Conservation (phyloP, 305 asterid species). For the Petunia hybrid region DNA sequence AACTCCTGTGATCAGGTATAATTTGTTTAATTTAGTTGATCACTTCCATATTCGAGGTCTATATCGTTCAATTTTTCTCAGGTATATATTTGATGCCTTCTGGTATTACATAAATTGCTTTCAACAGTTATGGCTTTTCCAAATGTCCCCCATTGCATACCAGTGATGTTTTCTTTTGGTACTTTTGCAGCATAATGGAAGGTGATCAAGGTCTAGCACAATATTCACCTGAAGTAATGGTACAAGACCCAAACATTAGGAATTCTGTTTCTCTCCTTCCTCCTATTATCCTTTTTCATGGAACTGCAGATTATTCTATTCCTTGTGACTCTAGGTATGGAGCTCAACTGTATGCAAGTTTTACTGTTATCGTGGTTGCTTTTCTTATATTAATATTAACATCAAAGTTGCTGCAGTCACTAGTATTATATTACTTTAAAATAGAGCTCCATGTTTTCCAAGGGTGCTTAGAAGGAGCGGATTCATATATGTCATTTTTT, state of each 20-base stretch:
- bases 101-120: background rate
- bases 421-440: too few relatives aligned
- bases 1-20: conserved; percentile 60
- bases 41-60: conserved; percentile 83
- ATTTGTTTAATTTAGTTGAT: conserved; percentile 71
- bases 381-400: background rate
- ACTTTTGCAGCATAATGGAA: conserved; percentile 78
- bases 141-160: background rate
- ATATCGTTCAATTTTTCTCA: conserved; percentile 72
- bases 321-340: conserved; percentile 83
- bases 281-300: conserved; percentile 85
- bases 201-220: conserved; percentile 75
- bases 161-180: conserved; percentile 7
- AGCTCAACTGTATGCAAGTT: background rate
- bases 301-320: conserved; percentile 90
- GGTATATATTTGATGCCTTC: conserved; percentile 48
- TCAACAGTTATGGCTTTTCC: background rate
- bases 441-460: too few relatives aligned
- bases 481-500: background rate
- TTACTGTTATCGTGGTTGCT: background rate
- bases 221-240: conserved; percentile 82
- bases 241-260: conserved; percentile 64
- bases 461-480: too few relatives aligned
- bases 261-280: conserved; percentile 75
- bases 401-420: background rate